Percentiles rank a stretch among this genome's conserved stretches.
Evolutionary conservation across 139 green algal species (phyloP).

Genomic region (Pleodorina starrii): DNA sequence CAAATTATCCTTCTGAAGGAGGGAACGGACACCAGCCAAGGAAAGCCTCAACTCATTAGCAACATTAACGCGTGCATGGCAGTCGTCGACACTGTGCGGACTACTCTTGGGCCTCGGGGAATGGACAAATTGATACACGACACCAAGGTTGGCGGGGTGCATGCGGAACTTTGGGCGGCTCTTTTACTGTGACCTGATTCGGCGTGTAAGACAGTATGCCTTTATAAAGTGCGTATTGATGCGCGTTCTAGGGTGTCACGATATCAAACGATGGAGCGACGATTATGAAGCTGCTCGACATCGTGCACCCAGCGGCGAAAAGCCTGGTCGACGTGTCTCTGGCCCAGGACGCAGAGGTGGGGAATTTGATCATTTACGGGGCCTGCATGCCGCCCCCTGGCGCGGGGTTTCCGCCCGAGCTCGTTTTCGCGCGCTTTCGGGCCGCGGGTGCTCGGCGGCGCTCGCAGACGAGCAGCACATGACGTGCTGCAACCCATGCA

Average conservation of each 20-base stretch:
- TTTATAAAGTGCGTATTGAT: not conserved
- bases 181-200: not conserved
- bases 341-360: constrained; percentile 92
- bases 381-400: too few relatives aligned
- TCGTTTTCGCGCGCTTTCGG: constrained; percentile 31
- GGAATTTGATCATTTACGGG: not conserved
- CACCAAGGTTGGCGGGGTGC: constrained; percentile 64
- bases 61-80: constrained; percentile 99
- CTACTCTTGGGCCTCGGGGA: constrained; percentile 96
- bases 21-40: constrained; percentile 98
- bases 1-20: constrained; percentile 99
- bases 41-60: constrained; percentile 96
- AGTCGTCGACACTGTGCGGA: constrained; percentile 94
- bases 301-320: constrained; percentile 98
- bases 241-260: constrained; percentile 74
- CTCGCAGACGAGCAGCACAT: not conserved
- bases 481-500: constrained; percentile 51
- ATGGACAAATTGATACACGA: constrained; percentile 99
- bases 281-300: constrained; percentile 99
- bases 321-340: constrained; percentile 96
- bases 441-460: constrained; percentile 1
- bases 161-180: constrained; percentile 3
- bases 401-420: too few relatives aligned
- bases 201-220: not conserved
- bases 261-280: constrained; percentile 99